Evolutionary conservation across 78 protist genomes (phyloP).

Genomic region (slime mould (Dictyostelium discoideum)): dicty_2.7 NC_007088.5:7239001-7239500

Average conservation of each 20-base stretch:
- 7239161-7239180: slow-evolving; percentile 34
- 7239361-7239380: slow-evolving; percentile 67
- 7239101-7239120: slow-evolving; percentile 30
- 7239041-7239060: slow-evolving; percentile 44
- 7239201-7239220: slow-evolving; percentile 83
- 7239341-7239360: slow-evolving; percentile 89
- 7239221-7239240: slow-evolving; percentile 57
- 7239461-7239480: slow-evolving; percentile 65
- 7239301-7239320: slow-evolving; percentile 19
- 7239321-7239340: slow-evolving; percentile 84
- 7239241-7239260: slow-evolving; percentile 78
- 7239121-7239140: neutral
- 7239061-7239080: slow-evolving; percentile 40
- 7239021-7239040: slow-evolving; percentile 47
- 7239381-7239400: slow-evolving; percentile 69
- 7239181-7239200: slow-evolving; percentile 89
- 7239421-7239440: slow-evolving; percentile 77
- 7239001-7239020: slow-evolving; percentile 11
- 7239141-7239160: neutral
- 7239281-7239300: neutral
- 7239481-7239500: slow-evolving; percentile 46
- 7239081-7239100: slow-evolving; percentile 64
- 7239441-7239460: slow-evolving; percentile 82
- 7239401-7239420: slow-evolving; percentile 48
- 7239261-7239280: slow-evolving; percentile 51